A percentile compares a stretch with the other conserved stretches of the same genome.
Conservation (phyloP, 169 alveolate species). For the Plasmodium sp. region DNA sequence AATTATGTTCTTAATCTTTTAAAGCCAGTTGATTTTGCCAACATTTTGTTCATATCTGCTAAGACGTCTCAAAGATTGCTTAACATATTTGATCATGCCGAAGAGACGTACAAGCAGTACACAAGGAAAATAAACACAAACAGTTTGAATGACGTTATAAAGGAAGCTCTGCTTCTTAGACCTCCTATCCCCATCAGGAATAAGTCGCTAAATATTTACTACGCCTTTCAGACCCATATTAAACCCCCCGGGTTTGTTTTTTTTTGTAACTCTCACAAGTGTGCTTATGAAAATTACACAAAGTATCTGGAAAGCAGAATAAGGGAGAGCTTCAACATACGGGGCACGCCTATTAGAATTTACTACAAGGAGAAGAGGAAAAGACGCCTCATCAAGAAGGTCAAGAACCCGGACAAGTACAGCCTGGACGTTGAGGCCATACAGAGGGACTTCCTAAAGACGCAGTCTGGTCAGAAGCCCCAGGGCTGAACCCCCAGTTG, state of each 20-base stretch:
- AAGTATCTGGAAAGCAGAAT: conserved; percentile 82
- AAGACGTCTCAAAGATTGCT: conserved; percentile 82
- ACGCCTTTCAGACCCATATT: conserved; percentile 82
- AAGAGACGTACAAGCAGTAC: conserved; percentile 77
- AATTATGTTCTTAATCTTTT: conserved; percentile 81
- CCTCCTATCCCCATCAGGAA: conserved; percentile 81
- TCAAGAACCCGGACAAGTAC: conserved; percentile 55
- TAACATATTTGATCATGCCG: conserved; percentile 76
- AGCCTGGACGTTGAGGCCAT: conserved; percentile 54
- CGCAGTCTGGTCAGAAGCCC: background rate
- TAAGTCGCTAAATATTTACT: conserved; percentile 81
- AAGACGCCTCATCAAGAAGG: conserved; percentile 43
- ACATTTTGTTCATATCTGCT: conserved; percentile 82
- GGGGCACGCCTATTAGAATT: conserved; percentile 81
- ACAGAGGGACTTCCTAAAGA: conserved; percentile 44
- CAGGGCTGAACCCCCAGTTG: background rate
- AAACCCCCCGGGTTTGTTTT: conserved; percentile 85
- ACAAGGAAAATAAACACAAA: conserved; percentile 24
- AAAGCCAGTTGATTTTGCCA: conserved; percentile 81
- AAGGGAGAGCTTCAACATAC: conserved; percentile 76
- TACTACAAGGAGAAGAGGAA: conserved; percentile 56
- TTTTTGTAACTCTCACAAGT: conserved; percentile 81
- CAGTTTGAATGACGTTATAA: conserved; percentile 75
- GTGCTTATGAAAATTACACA: conserved; percentile 79
- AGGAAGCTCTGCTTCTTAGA: conserved; percentile 81